Percentiles rank a stretch among this genome's conserved stretches.
Evolutionary conservation across 345 rosid species (phyloP).

Genomic region (Firmiana major): DNA sequence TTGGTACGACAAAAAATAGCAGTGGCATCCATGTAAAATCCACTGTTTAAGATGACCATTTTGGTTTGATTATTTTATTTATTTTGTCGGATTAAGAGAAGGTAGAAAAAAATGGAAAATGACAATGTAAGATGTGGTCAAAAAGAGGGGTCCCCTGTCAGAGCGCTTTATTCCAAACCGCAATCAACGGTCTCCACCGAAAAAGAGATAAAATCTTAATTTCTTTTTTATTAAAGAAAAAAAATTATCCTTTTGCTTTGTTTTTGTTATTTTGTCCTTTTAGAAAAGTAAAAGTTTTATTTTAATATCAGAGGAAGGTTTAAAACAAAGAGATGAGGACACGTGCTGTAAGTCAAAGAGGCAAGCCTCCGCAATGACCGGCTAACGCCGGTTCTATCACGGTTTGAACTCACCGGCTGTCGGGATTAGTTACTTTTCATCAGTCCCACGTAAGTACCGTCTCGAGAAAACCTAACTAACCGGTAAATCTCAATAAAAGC

Average conservation of each 20-base stretch:
- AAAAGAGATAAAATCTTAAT: slow-evolving; percentile 25
- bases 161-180: slow-evolving; percentile 81
- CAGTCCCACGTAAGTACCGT: neutral
- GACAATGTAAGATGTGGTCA: slow-evolving; percentile 44
- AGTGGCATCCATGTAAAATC: slow-evolving; percentile 15
- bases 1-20: neutral
- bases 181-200: slow-evolving; percentile 90
- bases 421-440: neutral
- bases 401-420: slow-evolving; percentile 29
- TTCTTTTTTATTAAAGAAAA: neutral
- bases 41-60: neutral
- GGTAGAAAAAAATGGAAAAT: neutral
- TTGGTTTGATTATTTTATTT: neutral
- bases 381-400: slow-evolving; percentile 52
- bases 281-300: neutral
- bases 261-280: neutral
- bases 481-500: neutral
- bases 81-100: neutral
- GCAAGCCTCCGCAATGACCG: slow-evolving; percentile 54
- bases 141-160: slow-evolving; percentile 30
- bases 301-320: neutral
- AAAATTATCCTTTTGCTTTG: neutral
- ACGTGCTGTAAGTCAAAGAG: slow-evolving; percentile 38
- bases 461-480: neutral
- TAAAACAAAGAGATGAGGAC: slow-evolving; percentile 17